phyloP scores from a whole-genome alignment of 2,329 filamentous ascomycete genomes.

The Diaporthe amygdali region DNA sequence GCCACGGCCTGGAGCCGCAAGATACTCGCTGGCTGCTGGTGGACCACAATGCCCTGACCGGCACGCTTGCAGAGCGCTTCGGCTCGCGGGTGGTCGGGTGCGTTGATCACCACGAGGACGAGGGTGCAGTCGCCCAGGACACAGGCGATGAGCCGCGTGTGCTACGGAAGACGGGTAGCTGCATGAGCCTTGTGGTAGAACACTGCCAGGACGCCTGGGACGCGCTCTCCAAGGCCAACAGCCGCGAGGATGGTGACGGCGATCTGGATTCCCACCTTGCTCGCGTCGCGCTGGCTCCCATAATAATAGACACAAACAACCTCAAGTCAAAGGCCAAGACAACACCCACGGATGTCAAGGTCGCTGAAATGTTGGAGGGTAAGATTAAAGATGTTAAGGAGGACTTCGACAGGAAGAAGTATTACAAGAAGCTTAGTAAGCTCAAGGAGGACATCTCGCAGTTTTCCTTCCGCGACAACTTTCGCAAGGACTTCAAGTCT shows the following conservation, averaged over 20 bases:
- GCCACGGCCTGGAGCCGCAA: conserved; percentile 48
- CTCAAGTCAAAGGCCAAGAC: conserved; percentile 55
- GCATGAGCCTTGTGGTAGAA: conserved; percentile 71
- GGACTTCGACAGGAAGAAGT: conserved; percentile 57
- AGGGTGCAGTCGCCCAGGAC: conserved; percentile 55
- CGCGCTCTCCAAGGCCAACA: conserved; percentile 36
- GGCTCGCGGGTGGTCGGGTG: conserved; percentile 62
- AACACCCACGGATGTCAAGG: conserved; percentile 38
- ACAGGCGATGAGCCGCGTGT: conserved; percentile 59
- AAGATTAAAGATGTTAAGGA: conserved; percentile 38
- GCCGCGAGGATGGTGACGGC: conserved; percentile 41
- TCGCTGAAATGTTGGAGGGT: conserved; percentile 62
- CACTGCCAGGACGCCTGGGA: conserved; percentile 65
- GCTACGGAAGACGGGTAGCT: conserved; percentile 73
- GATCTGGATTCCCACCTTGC: conserved; percentile 64
- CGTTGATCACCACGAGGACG: conserved; percentile 82
- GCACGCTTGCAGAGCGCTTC: conserved; percentile 61
- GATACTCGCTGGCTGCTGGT: conserved; percentile 76
- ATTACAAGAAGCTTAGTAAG: conserved; percentile 62
- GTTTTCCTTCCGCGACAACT: conserved; percentile 68
- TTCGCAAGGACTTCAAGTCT: conserved; percentile 86
- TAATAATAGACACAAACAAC: conserved; percentile 76
- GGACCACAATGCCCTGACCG: conserved; percentile 79
- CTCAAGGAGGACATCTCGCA: conserved; percentile 72
- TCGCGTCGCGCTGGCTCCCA: conserved; percentile 69